These are phyloP conservation scores for Collariella sp. DNA, from an alignment of 495 filamentous ascomycete genomes.

Conservation along the genomic window DNA sequence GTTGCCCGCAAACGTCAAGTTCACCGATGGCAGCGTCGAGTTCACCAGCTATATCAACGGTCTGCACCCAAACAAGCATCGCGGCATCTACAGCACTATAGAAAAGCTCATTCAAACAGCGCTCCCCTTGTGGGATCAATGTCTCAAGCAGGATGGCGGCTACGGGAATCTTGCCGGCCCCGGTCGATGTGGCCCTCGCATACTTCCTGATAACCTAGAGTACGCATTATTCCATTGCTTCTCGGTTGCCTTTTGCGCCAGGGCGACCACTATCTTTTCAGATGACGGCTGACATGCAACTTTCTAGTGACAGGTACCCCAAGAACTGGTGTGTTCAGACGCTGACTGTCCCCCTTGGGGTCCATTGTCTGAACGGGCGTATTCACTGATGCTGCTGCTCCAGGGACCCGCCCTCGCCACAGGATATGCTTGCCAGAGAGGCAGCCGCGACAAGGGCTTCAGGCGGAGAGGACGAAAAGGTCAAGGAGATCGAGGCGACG, in stretches of 20 bases:
- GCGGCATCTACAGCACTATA: conserved; percentile 43
- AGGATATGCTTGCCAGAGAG: background rate
- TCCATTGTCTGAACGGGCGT: no score
- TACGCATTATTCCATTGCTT: background rate
- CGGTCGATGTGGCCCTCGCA: background rate
- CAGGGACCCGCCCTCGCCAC: background rate
- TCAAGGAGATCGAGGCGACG: no score
- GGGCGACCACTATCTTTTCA: no score
- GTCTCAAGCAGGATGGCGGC: conserved; percentile 40
- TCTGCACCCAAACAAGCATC: conserved; percentile 44
- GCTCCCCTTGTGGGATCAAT: conserved; percentile 49
- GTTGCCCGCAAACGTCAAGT: conserved; percentile 50
- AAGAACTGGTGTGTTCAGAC: no score
- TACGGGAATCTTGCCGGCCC: conserved; percentile 9
- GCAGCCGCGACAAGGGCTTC: background rate
- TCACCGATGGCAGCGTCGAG: conserved; percentile 48
- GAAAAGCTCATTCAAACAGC: conserved; percentile 43
- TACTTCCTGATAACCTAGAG: background rate
- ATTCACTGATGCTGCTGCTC: no score
- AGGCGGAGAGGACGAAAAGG: background rate
- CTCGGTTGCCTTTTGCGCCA: no score
- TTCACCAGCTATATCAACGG: conserved; percentile 66
- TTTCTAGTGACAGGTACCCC: background rate
- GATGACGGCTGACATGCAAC: background rate
- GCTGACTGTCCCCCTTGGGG: no score